These are phyloP conservation scores for Boletus semigastroideus DNA, from an alignment of 1,284 basidiomycete species.

Conservation along the genomic window DNA sequence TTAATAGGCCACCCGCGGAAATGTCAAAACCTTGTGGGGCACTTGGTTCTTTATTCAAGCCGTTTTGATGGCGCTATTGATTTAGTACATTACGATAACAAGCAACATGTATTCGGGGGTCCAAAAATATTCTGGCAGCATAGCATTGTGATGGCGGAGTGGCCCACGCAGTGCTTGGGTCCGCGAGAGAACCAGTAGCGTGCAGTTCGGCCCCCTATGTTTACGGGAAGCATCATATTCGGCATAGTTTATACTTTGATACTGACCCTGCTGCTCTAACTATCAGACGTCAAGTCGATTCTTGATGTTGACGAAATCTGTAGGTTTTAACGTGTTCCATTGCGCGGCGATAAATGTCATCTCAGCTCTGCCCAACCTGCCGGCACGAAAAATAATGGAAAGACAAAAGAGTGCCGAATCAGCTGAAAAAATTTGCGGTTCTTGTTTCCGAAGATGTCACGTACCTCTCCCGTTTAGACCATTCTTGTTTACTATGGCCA, in stretches of 20 bases:
- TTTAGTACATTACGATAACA: conserved; percentile 19
- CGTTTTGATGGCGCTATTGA: neutral
- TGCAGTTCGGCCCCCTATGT: conserved; percentile 6
- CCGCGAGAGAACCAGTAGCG: neutral
- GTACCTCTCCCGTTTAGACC: conserved; percentile 51
- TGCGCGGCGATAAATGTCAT: conserved; percentile 44
- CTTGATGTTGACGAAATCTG: conserved; percentile 53
- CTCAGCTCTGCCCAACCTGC: conserved; percentile 50
- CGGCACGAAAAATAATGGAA: conserved; percentile 4
- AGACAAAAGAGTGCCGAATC: conserved; percentile 6
- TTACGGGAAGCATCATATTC: conserved; percentile 18
- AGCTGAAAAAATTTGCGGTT: neutral
- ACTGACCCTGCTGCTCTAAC: neutral
- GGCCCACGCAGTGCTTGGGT: conserved; percentile 4
- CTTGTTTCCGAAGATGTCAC: conserved; percentile 15
- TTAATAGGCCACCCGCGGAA: conserved; percentile 25
- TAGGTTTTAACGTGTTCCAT: conserved; percentile 46
- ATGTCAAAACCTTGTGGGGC: neutral
- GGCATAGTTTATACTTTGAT: conserved; percentile 24
- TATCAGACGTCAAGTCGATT: conserved; percentile 49
- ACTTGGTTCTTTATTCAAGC: neutral
- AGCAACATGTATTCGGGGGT: neutral
- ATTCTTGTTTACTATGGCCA: conserved; percentile 47
- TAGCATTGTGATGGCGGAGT: conserved; percentile 6
- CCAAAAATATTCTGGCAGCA: neutral